Percentiles rank a stretch among this genome's conserved stretches.
Evolutionary conservation across 2,329 filamentous ascomycete species (phyloP).

Genomic region (Calonectria leucothoes): DNA sequence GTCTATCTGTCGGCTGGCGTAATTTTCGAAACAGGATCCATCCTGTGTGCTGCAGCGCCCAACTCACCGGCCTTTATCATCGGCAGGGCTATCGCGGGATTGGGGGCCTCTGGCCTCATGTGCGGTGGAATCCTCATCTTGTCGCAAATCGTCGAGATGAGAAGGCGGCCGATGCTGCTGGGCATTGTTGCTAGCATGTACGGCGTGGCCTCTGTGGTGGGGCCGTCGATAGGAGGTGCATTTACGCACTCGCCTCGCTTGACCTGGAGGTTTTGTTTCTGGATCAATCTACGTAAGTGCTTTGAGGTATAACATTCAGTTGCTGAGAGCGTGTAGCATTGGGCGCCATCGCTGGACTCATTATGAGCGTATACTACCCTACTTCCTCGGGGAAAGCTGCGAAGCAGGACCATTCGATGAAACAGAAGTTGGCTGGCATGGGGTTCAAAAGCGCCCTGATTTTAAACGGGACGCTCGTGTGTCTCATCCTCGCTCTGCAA

Average conservation of each 20-base stretch:
- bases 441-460: conserved; percentile 31
- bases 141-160: conserved; percentile 26
- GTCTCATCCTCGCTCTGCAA: conserved; percentile 38
- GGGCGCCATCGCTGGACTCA: conserved; percentile 20
- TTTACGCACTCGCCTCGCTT: conserved; percentile 33
- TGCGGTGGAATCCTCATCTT: conserved; percentile 31
- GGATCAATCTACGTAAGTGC: conserved; percentile 36
- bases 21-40: conserved; percentile 41
- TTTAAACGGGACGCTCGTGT: conserved; percentile 18
- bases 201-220: conserved; percentile 32
- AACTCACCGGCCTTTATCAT: conserved; percentile 51
- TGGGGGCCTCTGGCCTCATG: conserved; percentile 40
- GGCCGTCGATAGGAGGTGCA: conserved; percentile 31
- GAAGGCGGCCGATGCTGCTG: conserved; percentile 27
- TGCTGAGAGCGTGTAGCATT: conserved; percentile 14
- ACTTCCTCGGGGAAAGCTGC: conserved; percentile 20
- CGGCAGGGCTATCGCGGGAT: conserved; percentile 51
- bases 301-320: neutral
- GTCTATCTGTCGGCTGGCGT: conserved; percentile 37
- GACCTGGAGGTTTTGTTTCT: conserved; percentile 39
- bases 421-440: conserved; percentile 18
- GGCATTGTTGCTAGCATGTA: conserved; percentile 36
- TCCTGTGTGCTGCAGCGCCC: conserved; percentile 43
- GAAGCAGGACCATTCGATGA: neutral
- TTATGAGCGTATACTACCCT: conserved; percentile 25